Conservation (phyloP, 164 flowering plant genomes). For the Magnolia sinica region DNA sequence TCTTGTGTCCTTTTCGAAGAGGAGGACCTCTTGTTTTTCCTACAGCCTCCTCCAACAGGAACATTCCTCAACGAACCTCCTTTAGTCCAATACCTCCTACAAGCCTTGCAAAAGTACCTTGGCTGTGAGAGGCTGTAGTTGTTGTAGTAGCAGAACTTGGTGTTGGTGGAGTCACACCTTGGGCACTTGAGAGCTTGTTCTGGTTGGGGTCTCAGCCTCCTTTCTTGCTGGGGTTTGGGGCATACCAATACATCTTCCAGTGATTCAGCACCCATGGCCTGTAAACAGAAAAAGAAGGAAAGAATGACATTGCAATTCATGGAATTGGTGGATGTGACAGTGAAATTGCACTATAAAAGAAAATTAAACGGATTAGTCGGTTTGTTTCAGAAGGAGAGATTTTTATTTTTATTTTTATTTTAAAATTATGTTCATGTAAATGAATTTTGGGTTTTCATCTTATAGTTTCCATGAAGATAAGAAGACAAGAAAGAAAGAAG, state of each 20-base stretch:
- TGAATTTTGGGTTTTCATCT: neutral
- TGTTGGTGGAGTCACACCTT: conserved; percentile 89
- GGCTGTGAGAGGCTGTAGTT: conserved; percentile 95
- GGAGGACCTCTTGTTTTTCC: conserved; percentile 75
- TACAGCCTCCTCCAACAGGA: conserved; percentile 95
- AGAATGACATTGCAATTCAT: neutral
- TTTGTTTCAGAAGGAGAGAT: neutral
- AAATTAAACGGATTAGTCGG: neutral
- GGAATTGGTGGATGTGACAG: neutral
- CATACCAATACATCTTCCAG: conserved; percentile 59
- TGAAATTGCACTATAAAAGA: neutral
- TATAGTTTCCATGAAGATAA: neutral
- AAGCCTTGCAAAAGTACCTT: conserved; percentile 88
- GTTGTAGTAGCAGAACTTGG: conserved; percentile 97
- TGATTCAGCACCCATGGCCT: conserved; percentile 55
- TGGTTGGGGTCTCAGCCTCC: conserved; percentile 60
- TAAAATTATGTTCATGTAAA: too few species aligned
- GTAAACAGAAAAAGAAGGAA: conserved; percentile 4
- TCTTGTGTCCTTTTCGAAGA: conserved; percentile 41
- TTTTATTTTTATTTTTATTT: too few species aligned
- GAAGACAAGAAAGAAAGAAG: neutral
- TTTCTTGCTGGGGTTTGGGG: conserved; percentile 54
- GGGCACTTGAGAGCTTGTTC: conserved; percentile 84
- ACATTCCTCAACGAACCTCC: conserved; percentile 92
- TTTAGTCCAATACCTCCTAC: conserved; percentile 95